A percentile compares a stretch with the other conserved stretches of the same genome.
phyloP scores from a whole-genome alignment of 2,329 filamentous ascomycete genomes.

The Neurospora sp. region DNA sequence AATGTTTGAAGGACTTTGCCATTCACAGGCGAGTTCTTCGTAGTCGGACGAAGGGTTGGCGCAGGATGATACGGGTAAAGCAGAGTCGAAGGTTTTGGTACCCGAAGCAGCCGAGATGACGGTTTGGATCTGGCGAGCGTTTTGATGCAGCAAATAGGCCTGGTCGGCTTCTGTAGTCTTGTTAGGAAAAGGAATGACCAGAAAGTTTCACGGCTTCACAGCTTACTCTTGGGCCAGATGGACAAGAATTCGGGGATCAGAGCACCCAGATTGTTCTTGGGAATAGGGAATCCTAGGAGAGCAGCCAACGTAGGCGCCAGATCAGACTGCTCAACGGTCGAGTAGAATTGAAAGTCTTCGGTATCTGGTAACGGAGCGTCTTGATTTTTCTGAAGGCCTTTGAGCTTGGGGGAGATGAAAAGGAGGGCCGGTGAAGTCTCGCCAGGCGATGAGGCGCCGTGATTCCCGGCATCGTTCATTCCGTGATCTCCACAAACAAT shows the following conservation, averaged over 20 bases:
- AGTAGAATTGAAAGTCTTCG: slow-evolving; percentile 75
- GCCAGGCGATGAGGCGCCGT: slow-evolving; percentile 85
- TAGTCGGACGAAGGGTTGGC: slow-evolving; percentile 34
- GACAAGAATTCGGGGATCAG: slow-evolving; percentile 70
- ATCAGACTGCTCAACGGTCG: slow-evolving; percentile 83
- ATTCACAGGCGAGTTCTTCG: slow-evolving; percentile 58
- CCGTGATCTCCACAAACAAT: slow-evolving; percentile 90
- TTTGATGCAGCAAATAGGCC: slow-evolving; percentile 61
- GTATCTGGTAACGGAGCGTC: slow-evolving; percentile 46
- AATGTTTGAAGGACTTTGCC: slow-evolving; percentile 35
- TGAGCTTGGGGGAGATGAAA: slow-evolving; percentile 80
- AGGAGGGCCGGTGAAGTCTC: slow-evolving; percentile 90
- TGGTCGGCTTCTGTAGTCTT: slow-evolving; percentile 36
- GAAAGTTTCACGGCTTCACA: background rate
- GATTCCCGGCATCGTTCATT: slow-evolving; percentile 99
- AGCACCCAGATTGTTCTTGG: slow-evolving; percentile 81
- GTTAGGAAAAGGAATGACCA: slow-evolving; percentile 8
- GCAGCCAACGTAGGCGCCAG: slow-evolving; percentile 82
- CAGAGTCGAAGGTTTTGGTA: slow-evolving; percentile 30
- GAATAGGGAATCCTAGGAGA: slow-evolving; percentile 76
- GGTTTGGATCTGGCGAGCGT: slow-evolving; percentile 69
- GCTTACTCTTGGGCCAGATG: slow-evolving; percentile 59
- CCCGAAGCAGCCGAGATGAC: slow-evolving; percentile 68
- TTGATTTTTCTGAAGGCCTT: slow-evolving; percentile 35
- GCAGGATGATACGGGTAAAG: slow-evolving; percentile 17